Conservation (phyloP, 192 early-diverging fungal genomes). For the Backusella psychrophila region DNA sequence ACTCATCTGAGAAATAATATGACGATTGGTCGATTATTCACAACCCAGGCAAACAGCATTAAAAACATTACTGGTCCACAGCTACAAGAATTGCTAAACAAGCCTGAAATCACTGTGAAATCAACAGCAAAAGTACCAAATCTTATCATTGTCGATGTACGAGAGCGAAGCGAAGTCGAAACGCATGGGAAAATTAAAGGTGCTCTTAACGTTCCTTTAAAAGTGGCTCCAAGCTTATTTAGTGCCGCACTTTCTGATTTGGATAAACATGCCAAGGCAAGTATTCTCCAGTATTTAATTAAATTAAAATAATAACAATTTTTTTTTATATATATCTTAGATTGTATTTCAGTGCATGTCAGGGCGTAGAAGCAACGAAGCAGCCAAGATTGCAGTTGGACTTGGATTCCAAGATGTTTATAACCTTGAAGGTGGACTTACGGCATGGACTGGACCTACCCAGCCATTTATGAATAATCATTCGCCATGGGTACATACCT, state of each 20-base stretch:
- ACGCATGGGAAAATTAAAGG: conserved; percentile 22
- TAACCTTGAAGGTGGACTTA: conserved; percentile 24
- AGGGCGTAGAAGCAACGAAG: conserved; percentile 24
- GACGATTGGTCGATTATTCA: not conserved
- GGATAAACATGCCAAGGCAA: conserved; percentile 24
- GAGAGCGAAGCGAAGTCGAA: conserved; percentile 27
- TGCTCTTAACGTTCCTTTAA: conserved; percentile 28
- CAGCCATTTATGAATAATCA: conserved; percentile 32
- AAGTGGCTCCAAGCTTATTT: conserved; percentile 23
- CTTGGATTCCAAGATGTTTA: conserved; percentile 24
- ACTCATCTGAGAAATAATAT: not conserved
- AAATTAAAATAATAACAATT: conserved; percentile 1
- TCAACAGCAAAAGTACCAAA: not conserved
- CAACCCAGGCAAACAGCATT: not conserved
- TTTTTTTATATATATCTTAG: not conserved
- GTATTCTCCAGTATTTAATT: not conserved
- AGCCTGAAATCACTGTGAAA: not conserved
- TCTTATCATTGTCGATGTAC: conserved; percentile 22
- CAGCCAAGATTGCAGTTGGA: conserved; percentile 7
- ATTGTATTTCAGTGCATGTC: conserved; percentile 32
- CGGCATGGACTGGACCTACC: conserved; percentile 14
- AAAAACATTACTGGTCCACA: not conserved
- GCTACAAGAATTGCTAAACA: conserved; percentile 8
- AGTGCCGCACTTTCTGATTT: conserved; percentile 27
- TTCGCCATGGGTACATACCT: conserved; percentile 31